Percentiles rank a stretch among this genome's conserved stretches.
These are phyloP conservation scores for Coleophoma eucalyptorum DNA, from an alignment of 2,329 filamentous ascomycete genomes.

Conservation along the genomic window DNA sequence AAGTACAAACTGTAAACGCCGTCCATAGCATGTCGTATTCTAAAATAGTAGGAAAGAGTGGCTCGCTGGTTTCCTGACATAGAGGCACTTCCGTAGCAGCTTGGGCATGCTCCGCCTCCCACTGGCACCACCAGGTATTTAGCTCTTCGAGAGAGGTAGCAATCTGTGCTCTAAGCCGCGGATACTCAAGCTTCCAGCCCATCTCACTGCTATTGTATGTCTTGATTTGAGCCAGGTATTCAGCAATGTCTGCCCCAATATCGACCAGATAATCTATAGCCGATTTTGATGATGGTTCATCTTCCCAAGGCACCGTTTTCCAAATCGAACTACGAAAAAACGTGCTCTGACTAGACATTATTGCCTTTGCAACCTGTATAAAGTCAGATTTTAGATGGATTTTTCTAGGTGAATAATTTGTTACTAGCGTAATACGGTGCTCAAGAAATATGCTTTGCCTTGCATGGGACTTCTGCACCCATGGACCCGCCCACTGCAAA, in stretches of 20 bases:
- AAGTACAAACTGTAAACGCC: constrained; percentile 5
- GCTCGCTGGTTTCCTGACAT: background rate
- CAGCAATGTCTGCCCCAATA: constrained; percentile 6
- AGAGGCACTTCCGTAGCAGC: background rate
- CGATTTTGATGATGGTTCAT: constrained; percentile 7
- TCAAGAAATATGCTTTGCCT: constrained; percentile 7
- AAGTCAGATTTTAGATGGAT: constrained; percentile 4
- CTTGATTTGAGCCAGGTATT: constrained; percentile 1
- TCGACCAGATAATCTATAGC: constrained; percentile 10
- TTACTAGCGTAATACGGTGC: constrained; percentile 8
- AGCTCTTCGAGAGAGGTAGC: constrained; percentile 5
- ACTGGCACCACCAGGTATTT: constrained; percentile 9
- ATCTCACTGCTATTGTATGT: background rate
- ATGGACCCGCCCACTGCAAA: constrained; percentile 8
- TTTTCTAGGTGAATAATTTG: background rate
- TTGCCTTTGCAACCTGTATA: constrained; percentile 7
- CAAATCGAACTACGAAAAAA: constrained; percentile 8
- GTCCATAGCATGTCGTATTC: constrained; percentile 5
- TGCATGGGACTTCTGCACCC: constrained; percentile 3
- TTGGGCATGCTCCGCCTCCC: constrained; percentile 2
- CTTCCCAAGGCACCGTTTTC: constrained; percentile 14
- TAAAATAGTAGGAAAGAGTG: constrained; percentile 5
- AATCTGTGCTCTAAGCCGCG: constrained; percentile 3
- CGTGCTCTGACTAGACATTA: constrained; percentile 7
- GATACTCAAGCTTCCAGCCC: background rate